Conservation (phyloP, 2,329 filamentous ascomycete genomes). For the Colletotrichum sp. region DNA sequence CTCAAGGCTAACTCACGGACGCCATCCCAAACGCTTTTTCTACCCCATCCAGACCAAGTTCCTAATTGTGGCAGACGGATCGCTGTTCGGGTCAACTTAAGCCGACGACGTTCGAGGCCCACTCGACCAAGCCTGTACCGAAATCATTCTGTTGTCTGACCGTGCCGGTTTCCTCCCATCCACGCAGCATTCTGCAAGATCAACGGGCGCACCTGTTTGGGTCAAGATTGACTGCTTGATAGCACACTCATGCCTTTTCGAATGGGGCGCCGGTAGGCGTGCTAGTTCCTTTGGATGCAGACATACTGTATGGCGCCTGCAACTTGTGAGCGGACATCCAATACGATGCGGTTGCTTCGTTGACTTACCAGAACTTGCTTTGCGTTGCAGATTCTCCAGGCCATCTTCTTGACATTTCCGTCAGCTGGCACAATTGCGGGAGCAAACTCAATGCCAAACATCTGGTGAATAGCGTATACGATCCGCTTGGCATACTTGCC, state of each 20-base stretch:
- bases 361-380: constrained; percentile 87
- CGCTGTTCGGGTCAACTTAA: constrained; percentile 5
- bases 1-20: constrained; percentile 19
- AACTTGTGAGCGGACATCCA: constrained; percentile 9
- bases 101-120: background rate
- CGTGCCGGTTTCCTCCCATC: background rate
- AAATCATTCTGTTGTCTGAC: background rate
- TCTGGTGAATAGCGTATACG: constrained; percentile 92
- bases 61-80: background rate
- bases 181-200: background rate
- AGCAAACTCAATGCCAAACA: constrained; percentile 97
- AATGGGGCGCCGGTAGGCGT: constrained; percentile 45
- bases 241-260: background rate
- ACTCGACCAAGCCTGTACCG: background rate
- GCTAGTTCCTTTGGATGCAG: constrained; percentile 64
- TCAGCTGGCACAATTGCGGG: constrained; percentile 92
- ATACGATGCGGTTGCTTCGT: too few relatives aligned
- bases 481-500: constrained; percentile 88
- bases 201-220: background rate
- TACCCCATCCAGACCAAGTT: background rate
- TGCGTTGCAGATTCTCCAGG: constrained; percentile 94
- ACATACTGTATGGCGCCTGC: constrained; percentile 76
- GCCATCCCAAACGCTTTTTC: background rate
- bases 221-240: background rate
- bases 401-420: constrained; percentile 86